Base-by-base conservation (phyloP, 2,329 filamentous ascomycete species). In the Colletotrichum sp. region DNA sequence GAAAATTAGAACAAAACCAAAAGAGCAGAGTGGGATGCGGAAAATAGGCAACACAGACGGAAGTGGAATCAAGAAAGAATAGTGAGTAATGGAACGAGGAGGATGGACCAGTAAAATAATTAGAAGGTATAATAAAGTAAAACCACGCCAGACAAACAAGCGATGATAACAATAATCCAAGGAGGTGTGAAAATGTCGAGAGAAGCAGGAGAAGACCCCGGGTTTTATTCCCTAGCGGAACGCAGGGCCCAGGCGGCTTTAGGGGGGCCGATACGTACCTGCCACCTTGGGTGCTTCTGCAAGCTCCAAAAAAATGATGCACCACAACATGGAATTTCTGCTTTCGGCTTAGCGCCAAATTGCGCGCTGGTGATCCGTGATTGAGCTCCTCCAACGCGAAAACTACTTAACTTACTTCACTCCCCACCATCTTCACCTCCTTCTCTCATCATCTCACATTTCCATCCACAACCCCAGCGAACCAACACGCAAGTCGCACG, bases 381-480 rank as follows among this genome's bases (percentile, higher is more conserved):
- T 86, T 84, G 84, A 82, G 82, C 83, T 67, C 63, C 82, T 80
- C 78, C 78, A 79, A 82, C 83, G 83, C 86, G 84, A 88, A 90
- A 90, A 90, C 85, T 90, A 90, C 88, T 90, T 90, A 90, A 90
- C 82, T 84, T 83, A 38, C 82, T 83, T 84, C 78, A 80, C 85
- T 84, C 86, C 88, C 89, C 88, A 82, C 86, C 83, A 82, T 78
- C 82, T 75, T 83, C 80, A 55, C 80, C 79, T 80, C 79, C 78
- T 79, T 67, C 79, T 81, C 79, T 79, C 80, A 80, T 78, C 79
- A 79, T 82, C 81, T 80, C 78, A 72, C 80, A 79, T 77, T 81
- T 78, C 79, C 80, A 80, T 79, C 78, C 77, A 77, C 81, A 78
- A 78, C 72, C 76, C 78, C 78, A 67, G 68, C 80, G 72, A 77